Evolutionary conservation across 2,329 filamentous ascomycete genomes (phyloP), one percentile per base, ranked within the genome.

Genomic region (Akanthomyces uredinophilus): DNA sequence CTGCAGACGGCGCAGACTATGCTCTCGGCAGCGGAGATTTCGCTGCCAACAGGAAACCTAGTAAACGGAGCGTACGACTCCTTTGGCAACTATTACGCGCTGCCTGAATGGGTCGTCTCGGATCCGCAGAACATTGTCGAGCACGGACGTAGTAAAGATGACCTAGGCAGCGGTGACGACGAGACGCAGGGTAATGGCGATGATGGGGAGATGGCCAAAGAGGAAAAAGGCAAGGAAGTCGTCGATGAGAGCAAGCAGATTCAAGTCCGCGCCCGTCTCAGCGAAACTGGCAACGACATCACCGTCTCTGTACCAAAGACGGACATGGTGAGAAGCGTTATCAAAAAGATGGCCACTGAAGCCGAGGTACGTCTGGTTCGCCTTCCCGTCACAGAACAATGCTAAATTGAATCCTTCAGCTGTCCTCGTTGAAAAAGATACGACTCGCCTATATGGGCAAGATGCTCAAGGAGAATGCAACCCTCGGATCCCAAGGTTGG

Each of bases 381-480:
- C 27, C 27, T 29, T 20, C 20, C 6, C 7, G 5, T 18, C 1
- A 14, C 22, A 39, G 44, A 44, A 16, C 13, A 11, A 22, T 29
- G 22, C 47, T 51, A 59, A 50, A 13, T n/a, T n/a, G n/a, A n/a
- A 5, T 4, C 20, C 20, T 32, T 18, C 67, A 89, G 88, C 77
- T 93, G 37, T 73, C 81, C 2, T 71, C 78, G 8, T 78, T 77
- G 50, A 85, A 84, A 64, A 83, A 80, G 53, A 79, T 96, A 56
- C 85, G 86, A 60, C 83, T 96, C 63, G 87, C 86, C 22, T 96
- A 96, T 72, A 82, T 95, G 74, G 93, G 93, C 67, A 91, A 87
- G 71, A 84, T 93, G 56, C 81, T 96, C 51, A 86, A 87, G 66
- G 90, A 94, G 66, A 81, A 81, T 60, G 72, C 83, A 22, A 81